Percentiles rank a stretch among this genome's conserved stretches.
Conservation (phyloP, 257 asterid species). For the Ligustrum vulgare region DNA sequence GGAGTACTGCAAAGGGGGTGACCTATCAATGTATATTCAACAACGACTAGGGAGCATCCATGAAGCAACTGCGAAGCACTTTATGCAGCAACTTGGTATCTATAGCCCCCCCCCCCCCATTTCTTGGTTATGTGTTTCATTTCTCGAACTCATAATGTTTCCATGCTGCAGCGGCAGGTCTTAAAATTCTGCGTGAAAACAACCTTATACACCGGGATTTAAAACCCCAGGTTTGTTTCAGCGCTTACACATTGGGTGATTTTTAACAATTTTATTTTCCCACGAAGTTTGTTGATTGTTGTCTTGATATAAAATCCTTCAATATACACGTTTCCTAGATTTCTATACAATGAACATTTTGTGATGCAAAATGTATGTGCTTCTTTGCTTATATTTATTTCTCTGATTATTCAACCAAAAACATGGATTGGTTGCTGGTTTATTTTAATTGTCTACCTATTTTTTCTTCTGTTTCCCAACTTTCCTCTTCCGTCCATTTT, state of each 20-base stretch:
- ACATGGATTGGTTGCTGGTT: background rate
- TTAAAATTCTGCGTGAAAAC: slow-evolving; percentile 79
- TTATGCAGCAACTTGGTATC: slow-evolving; percentile 90
- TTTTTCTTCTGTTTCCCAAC: background rate
- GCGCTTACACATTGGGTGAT: slow-evolving; percentile 10
- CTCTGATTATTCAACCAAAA: background rate
- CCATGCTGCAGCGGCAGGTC: slow-evolving; percentile 70
- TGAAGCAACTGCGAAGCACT: slow-evolving; percentile 85
- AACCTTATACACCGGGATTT: slow-evolving; percentile 90
- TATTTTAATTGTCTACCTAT: background rate
- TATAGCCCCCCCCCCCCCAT: background rate
- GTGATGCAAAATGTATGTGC: background rate
- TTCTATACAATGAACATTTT: background rate
- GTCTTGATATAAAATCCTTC: background rate
- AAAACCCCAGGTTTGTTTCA: slow-evolving; percentile 81
- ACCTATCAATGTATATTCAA: slow-evolving; percentile 74
- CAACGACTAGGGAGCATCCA: slow-evolving; percentile 68
- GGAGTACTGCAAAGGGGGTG: slow-evolving; percentile 97
- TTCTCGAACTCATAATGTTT: slow-evolving; percentile 10
- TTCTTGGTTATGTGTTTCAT: slow-evolving; percentile 12
- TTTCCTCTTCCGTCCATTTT: background rate
- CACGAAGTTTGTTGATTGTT: background rate
- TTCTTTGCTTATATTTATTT: background rate
- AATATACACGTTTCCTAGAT: background rate
- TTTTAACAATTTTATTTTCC: no score